phyloP scores from a whole-genome alignment of 768 basidiomycete genomes.

The Leucocoprinus birnbaumii region DNA sequence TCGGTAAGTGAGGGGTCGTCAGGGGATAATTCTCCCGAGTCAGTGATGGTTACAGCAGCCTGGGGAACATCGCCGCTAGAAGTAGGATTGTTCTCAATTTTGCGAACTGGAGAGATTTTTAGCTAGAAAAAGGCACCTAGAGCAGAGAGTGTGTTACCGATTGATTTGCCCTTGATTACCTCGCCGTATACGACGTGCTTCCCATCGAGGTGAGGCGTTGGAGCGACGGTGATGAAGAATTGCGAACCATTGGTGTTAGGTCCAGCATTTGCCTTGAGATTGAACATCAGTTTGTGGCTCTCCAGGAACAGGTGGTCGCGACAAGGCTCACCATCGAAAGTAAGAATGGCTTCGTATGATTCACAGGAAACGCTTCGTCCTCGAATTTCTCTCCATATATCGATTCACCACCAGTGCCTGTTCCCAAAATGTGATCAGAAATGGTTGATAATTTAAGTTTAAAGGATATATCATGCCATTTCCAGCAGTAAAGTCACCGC shows the following conservation, averaged over 20 bases:
- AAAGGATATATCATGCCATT: slow-evolving; percentile 45
- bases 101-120: slow-evolving; percentile 46
- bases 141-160: slow-evolving; percentile 39
- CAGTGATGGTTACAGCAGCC: slow-evolving; percentile 66
- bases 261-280: slow-evolving; percentile 82
- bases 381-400: slow-evolving; percentile 98
- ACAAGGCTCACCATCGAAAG: slow-evolving; percentile 80
- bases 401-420: slow-evolving; percentile 83
- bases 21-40: slow-evolving; percentile 73
- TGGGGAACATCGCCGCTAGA: slow-evolving; percentile 72
- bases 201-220: slow-evolving; percentile 74
- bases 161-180: slow-evolving; percentile 82
- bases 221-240: slow-evolving; percentile 87
- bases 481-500: slow-evolving; percentile 86
- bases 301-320: background rate
- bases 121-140: background rate
- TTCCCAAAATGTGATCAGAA: background rate
- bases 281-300: background rate
- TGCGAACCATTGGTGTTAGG: slow-evolving; percentile 76
- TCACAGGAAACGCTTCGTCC: slow-evolving; percentile 82
- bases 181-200: slow-evolving; percentile 89
- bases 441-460: background rate
- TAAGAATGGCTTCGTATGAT: slow-evolving; percentile 87
- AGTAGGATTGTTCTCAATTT: slow-evolving; percentile 78
- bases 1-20: slow-evolving; percentile 63